Base-by-base conservation (phyloP, 345 rosid genomes). In the Populus pruinosa region DNA sequence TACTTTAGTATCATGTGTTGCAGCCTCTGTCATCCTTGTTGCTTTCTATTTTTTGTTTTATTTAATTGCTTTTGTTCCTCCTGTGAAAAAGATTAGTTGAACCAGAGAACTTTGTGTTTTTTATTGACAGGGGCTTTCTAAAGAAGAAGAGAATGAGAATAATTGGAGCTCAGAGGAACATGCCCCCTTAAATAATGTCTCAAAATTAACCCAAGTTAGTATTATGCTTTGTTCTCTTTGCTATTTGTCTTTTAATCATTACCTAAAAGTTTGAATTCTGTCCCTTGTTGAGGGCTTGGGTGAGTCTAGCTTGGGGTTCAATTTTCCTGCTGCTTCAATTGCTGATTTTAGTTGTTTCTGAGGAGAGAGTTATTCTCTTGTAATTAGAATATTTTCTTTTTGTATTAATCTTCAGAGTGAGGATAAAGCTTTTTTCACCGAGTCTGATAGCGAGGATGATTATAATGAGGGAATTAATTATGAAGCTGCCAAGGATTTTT, bases 321-420 rank as follows among this genome's bases (percentile, higher is more conserved):
- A 47, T 47, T 47, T 47, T 47, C 20, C 18, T 16, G 53, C 53
- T 14, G 17, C 53, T 47, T 14, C 20, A 4, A 47, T 47, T 47
- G 18, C 53, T 47, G 53, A 47, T 13, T 47, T 47, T 47, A 27
- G 31, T 63, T 63, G 67, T 25, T 63, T 21, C 17, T 23, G 27
- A 12, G 8, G 11, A 59, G 44, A 68, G 41, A 72, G 47, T 74
- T 31, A 77, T 76, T 23, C 74, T 79, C 29, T 78, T 78, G 36
- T 55, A 68, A 36, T 74, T 71, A 75, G 70, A 79, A 84, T 9
- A 83, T 75, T 78, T 74, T 65, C 65, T 36, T 64, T 50, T 81
- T 80, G 76, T 63, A 43, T 39, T 74, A 47, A 18, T 53, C 6
- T 85, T 75, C 87, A 94, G 90, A 87, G 85, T n/a, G 88, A 89